Evolutionary conservation across 2,329 filamentous ascomycete species (phyloP).

Genomic region (Aureobasidium mangrovei): DNA sequence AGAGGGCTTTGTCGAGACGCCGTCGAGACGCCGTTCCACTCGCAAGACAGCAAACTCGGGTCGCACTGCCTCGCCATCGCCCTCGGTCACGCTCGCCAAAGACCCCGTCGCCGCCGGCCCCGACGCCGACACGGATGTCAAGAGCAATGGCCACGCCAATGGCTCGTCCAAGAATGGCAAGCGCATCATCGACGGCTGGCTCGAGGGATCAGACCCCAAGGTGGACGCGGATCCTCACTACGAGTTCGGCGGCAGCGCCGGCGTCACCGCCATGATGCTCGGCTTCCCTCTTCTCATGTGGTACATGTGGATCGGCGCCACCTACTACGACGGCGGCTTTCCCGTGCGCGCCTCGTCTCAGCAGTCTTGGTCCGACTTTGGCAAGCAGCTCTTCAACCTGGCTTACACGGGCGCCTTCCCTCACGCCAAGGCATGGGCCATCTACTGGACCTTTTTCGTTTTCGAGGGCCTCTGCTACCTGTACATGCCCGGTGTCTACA

Average conservation of each 20-base stretch:
- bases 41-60: slow-evolving; percentile 32
- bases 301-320: slow-evolving; percentile 98
- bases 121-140: slow-evolving; percentile 14
- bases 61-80: slow-evolving; percentile 29
- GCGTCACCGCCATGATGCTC: slow-evolving; percentile 77
- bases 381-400: slow-evolving; percentile 58
- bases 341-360: slow-evolving; percentile 49
- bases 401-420: slow-evolving; percentile 82
- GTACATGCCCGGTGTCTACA: slow-evolving; percentile 75
- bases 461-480: slow-evolving; percentile 79
- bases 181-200: slow-evolving; percentile 31
- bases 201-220: slow-evolving; percentile 30
- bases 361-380: slow-evolving; percentile 61
- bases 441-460: slow-evolving; percentile 91
- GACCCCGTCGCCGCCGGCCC: slow-evolving; percentile 17
- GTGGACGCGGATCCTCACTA: slow-evolving; percentile 43
- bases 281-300: slow-evolving; percentile 93
- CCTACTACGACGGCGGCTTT: slow-evolving; percentile 79
- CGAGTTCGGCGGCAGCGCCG: slow-evolving; percentile 84
- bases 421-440: slow-evolving; percentile 70
- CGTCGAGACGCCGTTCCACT: slow-evolving; percentile 32
- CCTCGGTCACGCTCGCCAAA: slow-evolving; percentile 16
- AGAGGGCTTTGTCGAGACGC: slow-evolving; percentile 42
- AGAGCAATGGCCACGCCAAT: slow-evolving; percentile 23
- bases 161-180: slow-evolving; percentile 26